A percentile compares a stretch with the other conserved stretches of the same genome.
Evolutionary conservation across 306 rosid genomes (phyloP).

Genomic region (Rubus idaeus): DNA sequence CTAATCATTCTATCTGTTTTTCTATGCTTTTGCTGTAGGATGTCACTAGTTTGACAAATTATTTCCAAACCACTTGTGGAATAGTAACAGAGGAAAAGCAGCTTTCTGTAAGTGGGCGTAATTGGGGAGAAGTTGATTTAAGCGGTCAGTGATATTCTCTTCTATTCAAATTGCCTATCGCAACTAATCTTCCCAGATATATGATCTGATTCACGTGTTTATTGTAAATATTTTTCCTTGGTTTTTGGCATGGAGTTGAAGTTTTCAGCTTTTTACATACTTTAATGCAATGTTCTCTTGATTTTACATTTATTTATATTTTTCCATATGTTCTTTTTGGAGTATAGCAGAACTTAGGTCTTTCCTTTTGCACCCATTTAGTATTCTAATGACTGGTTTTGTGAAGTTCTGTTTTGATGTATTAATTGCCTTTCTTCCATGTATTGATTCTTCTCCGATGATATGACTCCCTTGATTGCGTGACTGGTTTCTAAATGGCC

Average conservation of each 20-base stretch:
- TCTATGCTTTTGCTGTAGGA: slow-evolving; percentile 51
- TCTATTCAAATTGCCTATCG: slow-evolving; percentile 12
- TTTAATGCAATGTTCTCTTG: background rate
- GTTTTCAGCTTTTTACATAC: background rate
- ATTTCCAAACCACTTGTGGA: slow-evolving; percentile 76
- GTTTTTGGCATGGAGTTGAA: background rate
- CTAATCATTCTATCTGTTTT: slow-evolving; percentile 12
- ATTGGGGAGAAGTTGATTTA: slow-evolving; percentile 97
- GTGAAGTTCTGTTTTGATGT: background rate
- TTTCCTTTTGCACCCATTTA: background rate
- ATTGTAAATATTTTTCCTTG: background rate
- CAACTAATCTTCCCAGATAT: slow-evolving; percentile 1
- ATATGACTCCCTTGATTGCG: background rate
- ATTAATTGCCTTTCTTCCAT: background rate
- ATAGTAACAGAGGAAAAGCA: slow-evolving; percentile 78
- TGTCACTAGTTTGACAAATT: slow-evolving; percentile 66
- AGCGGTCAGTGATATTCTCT: slow-evolving; percentile 57
- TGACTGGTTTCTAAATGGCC: background rate
- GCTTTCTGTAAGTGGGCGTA: slow-evolving; percentile 95
- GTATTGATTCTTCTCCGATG: background rate
- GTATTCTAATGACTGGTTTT: background rate
- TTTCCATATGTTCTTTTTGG: background rate
- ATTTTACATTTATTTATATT: background rate
- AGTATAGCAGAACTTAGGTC: too few species aligned
- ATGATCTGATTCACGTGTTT: background rate